Conservation (phyloP, 2,329 filamentous ascomycete species). For the Cryphonectria radicalis region DNA sequence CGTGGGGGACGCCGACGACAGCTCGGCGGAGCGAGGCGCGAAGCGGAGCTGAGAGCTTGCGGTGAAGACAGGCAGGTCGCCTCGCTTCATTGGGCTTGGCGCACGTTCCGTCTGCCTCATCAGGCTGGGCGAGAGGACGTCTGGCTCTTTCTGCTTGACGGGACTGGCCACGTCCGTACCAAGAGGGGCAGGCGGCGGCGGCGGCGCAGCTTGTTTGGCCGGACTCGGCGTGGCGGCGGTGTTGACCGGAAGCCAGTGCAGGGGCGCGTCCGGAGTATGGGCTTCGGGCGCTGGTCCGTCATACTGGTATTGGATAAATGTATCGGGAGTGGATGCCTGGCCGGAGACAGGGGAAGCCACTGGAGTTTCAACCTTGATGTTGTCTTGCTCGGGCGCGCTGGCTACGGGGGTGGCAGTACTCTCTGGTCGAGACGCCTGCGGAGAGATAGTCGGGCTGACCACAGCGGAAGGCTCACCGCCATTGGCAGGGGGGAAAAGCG, state of each 20-base stretch:
- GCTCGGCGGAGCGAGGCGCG: constrained; percentile 37
- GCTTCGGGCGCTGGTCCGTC: constrained; percentile 52
- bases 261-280: constrained; percentile 43
- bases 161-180: not conserved
- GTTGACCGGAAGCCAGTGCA: constrained; percentile 59
- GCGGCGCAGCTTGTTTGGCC: not conserved
- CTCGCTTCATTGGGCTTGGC: constrained; percentile 44
- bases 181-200: not conserved
- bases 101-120: constrained; percentile 16
- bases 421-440: constrained; percentile 5
- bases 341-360: constrained; percentile 14
- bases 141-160: constrained; percentile 9
- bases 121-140: constrained; percentile 18
- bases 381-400: not conserved
- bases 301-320: constrained; percentile 61
- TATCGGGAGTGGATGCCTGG: constrained; percentile 37
- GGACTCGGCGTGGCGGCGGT: constrained; percentile 40
- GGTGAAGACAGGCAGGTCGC: constrained; percentile 45
- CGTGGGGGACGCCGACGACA: constrained; percentile 1
- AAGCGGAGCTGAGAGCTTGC: constrained; percentile 55
- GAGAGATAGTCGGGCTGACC: constrained; percentile 28
- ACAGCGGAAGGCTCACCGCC: constrained; percentile 24
- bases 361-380: constrained; percentile 5
- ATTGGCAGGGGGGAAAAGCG: constrained; percentile 9
- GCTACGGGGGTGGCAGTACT: not conserved